These are phyloP conservation scores for Solanum arcanum DNA, from an alignment of 257 asterid species.

Conservation along the genomic window DNA sequence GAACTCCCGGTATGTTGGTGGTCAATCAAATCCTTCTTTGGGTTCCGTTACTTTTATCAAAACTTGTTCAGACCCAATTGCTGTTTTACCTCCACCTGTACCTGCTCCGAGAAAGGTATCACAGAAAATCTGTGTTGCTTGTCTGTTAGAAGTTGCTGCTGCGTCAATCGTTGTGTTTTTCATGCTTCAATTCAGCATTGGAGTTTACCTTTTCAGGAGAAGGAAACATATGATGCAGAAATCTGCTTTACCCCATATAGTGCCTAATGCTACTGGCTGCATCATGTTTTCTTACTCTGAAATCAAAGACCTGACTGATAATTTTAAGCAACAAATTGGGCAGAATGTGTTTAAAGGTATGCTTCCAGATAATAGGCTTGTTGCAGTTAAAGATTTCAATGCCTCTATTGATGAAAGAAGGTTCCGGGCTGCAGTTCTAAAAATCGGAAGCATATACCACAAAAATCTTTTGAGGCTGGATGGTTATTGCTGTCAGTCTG, in stretches of 20 bases:
- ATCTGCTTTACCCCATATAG: slow-evolving; percentile 2
- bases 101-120: background rate
- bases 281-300: slow-evolving; percentile 18
- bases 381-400: slow-evolving; percentile 17
- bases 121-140: slow-evolving; percentile 11
- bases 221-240: slow-evolving; percentile 1
- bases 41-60: slow-evolving; percentile 16
- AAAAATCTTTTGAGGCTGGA: slow-evolving; percentile 27
- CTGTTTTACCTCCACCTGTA: slow-evolving; percentile 7
- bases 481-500: slow-evolving; percentile 20
- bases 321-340: slow-evolving; percentile 29
- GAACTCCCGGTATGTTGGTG: slow-evolving; percentile 24
- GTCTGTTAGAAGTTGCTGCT: slow-evolving; percentile 15
- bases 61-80: slow-evolving; percentile 30
- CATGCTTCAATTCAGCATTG: slow-evolving; percentile 17
- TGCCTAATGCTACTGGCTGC: slow-evolving; percentile 15
- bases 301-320: slow-evolving; percentile 20
- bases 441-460: slow-evolving; percentile 26
- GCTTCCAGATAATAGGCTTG: slow-evolving; percentile 12
- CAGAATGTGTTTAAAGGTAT: slow-evolving; percentile 19
- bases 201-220: slow-evolving; percentile 11
- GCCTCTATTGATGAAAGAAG: slow-evolving; percentile 14
- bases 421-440: slow-evolving; percentile 21
- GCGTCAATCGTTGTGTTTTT: slow-evolving; percentile 8
- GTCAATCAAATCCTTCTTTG: slow-evolving; percentile 23